Evolutionary conservation across 495 filamentous ascomycete species (phyloP).

Genomic region (Aspergillus cristatus): DNA sequence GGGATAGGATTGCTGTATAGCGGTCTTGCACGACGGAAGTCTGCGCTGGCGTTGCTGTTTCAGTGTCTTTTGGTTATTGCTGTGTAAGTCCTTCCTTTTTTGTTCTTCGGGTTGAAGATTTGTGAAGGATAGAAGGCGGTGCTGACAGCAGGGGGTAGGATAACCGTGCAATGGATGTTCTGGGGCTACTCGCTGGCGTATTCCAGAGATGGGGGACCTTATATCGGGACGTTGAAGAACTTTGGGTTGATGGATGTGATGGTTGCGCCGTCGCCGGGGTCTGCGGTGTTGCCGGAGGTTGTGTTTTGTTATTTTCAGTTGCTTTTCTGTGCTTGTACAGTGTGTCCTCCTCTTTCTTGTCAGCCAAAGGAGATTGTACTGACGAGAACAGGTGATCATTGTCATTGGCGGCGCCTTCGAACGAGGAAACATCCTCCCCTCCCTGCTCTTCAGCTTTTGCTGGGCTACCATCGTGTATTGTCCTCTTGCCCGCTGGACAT

Average conservation of each 20-base stretch:
- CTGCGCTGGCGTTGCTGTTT: conserved; percentile 46
- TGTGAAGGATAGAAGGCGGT: not conserved
- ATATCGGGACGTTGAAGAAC: conserved; percentile 44
- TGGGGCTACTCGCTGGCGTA: conserved; percentile 51
- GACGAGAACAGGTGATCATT: conserved; percentile 31
- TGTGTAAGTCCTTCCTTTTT: conserved; percentile 18
- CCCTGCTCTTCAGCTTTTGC: conserved; percentile 46
- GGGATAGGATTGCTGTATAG: conserved; percentile 51
- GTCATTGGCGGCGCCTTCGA: conserved; percentile 47
- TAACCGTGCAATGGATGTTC: conserved; percentile 49
- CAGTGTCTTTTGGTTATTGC: conserved; percentile 46
- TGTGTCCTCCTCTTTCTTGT: conserved; percentile 11
- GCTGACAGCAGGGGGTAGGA: conserved; percentile 10
- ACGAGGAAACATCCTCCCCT: conserved; percentile 45
- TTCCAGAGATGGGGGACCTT: conserved; percentile 38
- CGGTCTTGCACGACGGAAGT: conserved; percentile 49
- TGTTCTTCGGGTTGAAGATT: no score
- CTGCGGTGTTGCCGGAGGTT: conserved; percentile 43
- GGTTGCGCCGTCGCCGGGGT: conserved; percentile 41
- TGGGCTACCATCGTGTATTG: conserved; percentile 55
- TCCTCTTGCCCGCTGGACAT: conserved; percentile 52
- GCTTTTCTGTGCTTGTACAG: conserved; percentile 49
- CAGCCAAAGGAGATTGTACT: not conserved
- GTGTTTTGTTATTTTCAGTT: conserved; percentile 50
- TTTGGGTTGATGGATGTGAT: conserved; percentile 46